Base-by-base conservation (phyloP, 768 basidiomycete species). In the Leccinum rimulosum region DNA sequence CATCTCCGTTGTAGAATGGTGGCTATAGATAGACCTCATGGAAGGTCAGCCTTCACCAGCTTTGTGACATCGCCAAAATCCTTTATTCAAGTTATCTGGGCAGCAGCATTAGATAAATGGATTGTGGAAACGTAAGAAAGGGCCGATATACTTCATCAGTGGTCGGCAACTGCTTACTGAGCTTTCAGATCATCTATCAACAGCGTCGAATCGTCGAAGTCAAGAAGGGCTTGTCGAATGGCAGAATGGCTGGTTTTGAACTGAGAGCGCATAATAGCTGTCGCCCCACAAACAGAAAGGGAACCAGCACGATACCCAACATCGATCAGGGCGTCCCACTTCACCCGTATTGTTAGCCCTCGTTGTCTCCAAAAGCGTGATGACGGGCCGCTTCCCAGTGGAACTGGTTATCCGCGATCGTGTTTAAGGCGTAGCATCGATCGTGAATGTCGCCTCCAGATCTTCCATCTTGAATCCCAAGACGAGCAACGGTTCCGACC, bases 281-380 rank as follows among this genome's bases (percentile, higher is more conserved):
- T 30, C 33, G 12, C 17, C 19, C 56, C 49, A 54, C 6, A 30
- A 52, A 33, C 33, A 33, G 33, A 12, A 33, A 33, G 33, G 11
- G 11, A 11, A 52, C 57, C 40, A 58, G 64, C 17, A 56, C 17
- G 5, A 48, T 28, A 54, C 38, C 52, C 6, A 17, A 52, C 45
- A 15, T 12, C 1, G 5, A 19, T 25, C 4, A 1, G n/a, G 3
- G 15, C 6, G 48, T 11, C 52, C 15, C 19, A 73, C 81, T 64
- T 62, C 40, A 87, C 93, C 89, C 63, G 95, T 80, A 66, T 95
- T 91, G 63, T 93, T 92, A 1, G 95, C 91, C 15, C 92, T 80
- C 15, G 84, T 87, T 52, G 89, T 91, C 68, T 91, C 89, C 35
- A 95, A 74, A 28, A 95, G 72, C 0, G 89, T 92, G 0, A 84